Base-by-base conservation (phyloP, 2,329 filamentous ascomycete genomes). In the Botrytis pseudocinerea region DNA sequence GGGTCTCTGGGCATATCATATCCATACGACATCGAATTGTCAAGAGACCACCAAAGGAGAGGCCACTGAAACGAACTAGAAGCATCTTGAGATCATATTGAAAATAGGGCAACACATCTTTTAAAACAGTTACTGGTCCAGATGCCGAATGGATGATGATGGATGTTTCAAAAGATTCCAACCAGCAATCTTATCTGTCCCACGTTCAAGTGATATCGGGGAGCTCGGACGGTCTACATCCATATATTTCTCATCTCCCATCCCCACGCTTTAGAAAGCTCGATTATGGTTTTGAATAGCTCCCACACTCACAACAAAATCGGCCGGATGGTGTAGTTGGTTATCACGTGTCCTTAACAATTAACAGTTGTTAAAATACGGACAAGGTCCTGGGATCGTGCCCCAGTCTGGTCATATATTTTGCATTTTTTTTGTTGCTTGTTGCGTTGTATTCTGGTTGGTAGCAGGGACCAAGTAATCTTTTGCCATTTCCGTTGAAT, bases 341-440 rank as follows among this genome's bases (percentile, higher is more conserved):
- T 69, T 69, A 69, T 69, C 65, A 69, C 65, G 65, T 69, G 48
- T 69, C 65, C 65, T 69, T 69, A 69, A 69, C 65, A 68, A 57
- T 42, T 42, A 42, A 42, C 1, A 57, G 22, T 18, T 68, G 65
- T 68, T 68, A 57, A 54, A 68, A 57, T 16, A 69, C 65, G 65
- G 65, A 69, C 48, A 69, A 69, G 65, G 65, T 69, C 65, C 65
- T 69, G 65, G 65, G 65, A 69, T 69, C 65, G 65, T 44, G 48
- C 65, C 65, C 65, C 65, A 69, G 65, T 57, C 51, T 69, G 65
- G 65, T 69, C 65, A 69, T 44, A 25, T 10, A 0, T 69, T 69
- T 69, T 68, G 38, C 18, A 16, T 18, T 69, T 42, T 42, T 42
- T 32, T 12, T 22, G 14, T n/a, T 42, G 4, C 3, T 63, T 28